These are phyloP conservation scores for Stachybotrys echinatus DNA, from an alignment of 2,329 filamentous ascomycete genomes.

Conservation along the genomic window DNA sequence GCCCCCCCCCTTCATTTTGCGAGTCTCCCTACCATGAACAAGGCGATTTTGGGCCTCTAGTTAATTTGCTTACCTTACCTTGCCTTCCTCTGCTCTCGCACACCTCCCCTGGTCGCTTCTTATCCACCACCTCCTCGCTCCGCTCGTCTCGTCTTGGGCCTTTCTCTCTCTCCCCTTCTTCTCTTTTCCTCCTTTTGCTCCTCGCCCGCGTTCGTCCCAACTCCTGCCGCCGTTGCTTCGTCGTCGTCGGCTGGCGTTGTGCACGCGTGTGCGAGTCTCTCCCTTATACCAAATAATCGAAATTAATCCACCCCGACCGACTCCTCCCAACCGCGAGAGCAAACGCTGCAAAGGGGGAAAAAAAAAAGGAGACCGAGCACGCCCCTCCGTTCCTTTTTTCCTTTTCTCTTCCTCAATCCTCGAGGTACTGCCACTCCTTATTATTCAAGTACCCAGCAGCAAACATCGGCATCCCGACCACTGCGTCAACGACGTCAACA, in stretches of 20 bases:
- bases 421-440: background rate
- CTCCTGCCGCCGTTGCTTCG: background rate
- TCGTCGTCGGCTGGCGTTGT: background rate
- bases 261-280: background rate
- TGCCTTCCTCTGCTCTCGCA: too few species aligned
- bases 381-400: background rate
- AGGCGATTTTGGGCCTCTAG: background rate
- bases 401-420: background rate
- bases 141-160: constrained; percentile 1
- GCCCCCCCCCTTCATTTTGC: background rate
- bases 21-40: background rate
- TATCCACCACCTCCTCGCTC: background rate
- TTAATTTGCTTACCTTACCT: background rate
- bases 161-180: constrained; percentile 1
- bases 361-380: too few species aligned
- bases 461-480: too few species aligned
- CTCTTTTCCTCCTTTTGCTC: background rate
- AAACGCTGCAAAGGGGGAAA: too few species aligned
- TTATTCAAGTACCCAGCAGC: background rate
- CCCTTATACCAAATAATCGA: background rate
- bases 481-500: too few species aligned
- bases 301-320: background rate
- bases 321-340: too few species aligned
- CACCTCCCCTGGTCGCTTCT: background rate
- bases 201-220: background rate